phyloP scores from a whole-genome alignment of 306 rosid genomes.

The Trifolium subterraneum region DNA sequence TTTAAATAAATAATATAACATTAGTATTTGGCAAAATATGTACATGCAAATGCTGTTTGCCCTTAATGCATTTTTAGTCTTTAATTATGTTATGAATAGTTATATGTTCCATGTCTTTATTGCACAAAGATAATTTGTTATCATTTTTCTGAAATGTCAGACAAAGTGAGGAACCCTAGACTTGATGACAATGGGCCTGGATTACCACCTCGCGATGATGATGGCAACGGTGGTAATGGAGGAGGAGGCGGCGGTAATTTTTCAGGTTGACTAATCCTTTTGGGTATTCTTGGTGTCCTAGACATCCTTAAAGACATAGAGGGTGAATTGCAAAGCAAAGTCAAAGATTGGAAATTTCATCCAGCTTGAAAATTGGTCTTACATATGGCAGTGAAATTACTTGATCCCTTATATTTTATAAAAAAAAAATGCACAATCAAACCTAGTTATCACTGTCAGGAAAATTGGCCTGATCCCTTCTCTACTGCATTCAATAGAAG shows the following conservation, averaged over 20 bases:
- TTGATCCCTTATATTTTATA: not conserved
- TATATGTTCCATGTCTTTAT: not conserved
- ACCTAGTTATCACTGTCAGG: not conserved
- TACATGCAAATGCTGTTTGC: not conserved
- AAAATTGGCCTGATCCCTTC: no score
- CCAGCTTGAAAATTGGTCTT: not conserved
- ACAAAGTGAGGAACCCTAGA: constrained; percentile 65
- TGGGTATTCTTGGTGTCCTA: constrained; percentile 82
- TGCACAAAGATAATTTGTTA: constrained; percentile 9
- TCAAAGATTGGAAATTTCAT: constrained; percentile 42
- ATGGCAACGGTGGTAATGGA: constrained; percentile 72
- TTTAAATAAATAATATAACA: not conserved
- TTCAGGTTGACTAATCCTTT: constrained; percentile 74
- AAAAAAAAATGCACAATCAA: not conserved
- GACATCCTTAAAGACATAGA: constrained; percentile 86
- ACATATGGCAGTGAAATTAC: not conserved
- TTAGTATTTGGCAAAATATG: not conserved
- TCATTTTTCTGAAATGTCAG: constrained; percentile 58
- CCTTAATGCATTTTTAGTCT: not conserved
- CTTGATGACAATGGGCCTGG: constrained; percentile 77
- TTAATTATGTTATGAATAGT: constrained; percentile 9
- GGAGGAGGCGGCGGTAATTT: constrained; percentile 82
- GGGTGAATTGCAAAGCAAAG: constrained; percentile 55
- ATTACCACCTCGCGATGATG: constrained; percentile 72
- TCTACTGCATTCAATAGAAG: not conserved